phyloP scores from a whole-genome alignment of 2,329 filamentous ascomycete genomes.

The Botryotinia globosa region DNA sequence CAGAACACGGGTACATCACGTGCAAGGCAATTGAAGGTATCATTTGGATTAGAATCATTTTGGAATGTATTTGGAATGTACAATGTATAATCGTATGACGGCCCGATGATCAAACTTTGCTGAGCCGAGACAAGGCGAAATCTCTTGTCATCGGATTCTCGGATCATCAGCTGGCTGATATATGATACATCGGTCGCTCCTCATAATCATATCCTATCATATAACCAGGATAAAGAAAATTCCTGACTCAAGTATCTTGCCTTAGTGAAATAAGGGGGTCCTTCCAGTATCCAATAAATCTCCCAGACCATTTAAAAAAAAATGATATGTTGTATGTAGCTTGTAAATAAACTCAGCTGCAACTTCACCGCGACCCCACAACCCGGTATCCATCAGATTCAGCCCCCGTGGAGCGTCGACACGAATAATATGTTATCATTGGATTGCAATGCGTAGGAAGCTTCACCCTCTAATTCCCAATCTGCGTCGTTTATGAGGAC shows the following conservation, averaged over 20 bases:
- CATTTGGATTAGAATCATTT: background rate
- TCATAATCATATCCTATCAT: background rate
- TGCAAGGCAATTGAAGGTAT: background rate
- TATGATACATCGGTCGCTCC: background rate
- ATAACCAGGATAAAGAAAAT: background rate
- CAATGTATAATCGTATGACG: background rate
- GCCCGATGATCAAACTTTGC: background rate
- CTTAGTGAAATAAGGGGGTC: slow-evolving; percentile 1
- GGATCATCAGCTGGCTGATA: background rate
- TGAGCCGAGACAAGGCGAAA: slow-evolving; percentile 1
- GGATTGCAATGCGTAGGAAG: slow-evolving; percentile 77
- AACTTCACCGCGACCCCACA: background rate
- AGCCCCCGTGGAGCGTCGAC: slow-evolving; percentile 93
- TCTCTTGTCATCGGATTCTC: background rate
- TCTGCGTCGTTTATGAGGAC: slow-evolving; percentile 97
- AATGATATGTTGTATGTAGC: background rate
- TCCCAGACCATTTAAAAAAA: background rate
- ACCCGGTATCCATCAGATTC: slow-evolving; percentile 32
- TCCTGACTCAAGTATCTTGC: background rate
- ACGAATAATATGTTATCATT: slow-evolving; percentile 93
- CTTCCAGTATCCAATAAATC: background rate
- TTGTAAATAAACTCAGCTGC: background rate
- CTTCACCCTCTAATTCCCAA: slow-evolving; percentile 97
- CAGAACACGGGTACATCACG: background rate
- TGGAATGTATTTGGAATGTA: background rate